Conservation (phyloP, 2,329 filamentous ascomycete genomes). For the Fusarium graminum region DNA sequence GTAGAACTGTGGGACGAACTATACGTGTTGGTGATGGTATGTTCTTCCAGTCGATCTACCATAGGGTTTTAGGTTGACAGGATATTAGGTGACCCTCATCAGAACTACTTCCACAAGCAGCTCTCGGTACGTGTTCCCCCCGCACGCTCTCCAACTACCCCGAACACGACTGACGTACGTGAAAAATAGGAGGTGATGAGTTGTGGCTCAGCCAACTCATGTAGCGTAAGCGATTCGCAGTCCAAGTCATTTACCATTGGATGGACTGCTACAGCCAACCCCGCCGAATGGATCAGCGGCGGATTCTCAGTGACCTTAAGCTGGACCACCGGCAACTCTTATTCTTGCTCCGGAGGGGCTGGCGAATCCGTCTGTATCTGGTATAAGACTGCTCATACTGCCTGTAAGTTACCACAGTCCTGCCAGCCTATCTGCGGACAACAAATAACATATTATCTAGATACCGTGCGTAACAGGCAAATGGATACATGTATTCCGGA, state of each 20-base stretch:
- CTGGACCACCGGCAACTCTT: slow-evolving; percentile 9
- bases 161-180: neutral
- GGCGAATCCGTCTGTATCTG: slow-evolving; percentile 8
- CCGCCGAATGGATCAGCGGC: slow-evolving; percentile 2
- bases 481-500: no score
- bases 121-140: neutral
- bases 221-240: slow-evolving; percentile 1
- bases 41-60: neutral
- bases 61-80: neutral
- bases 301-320: slow-evolving; percentile 8
- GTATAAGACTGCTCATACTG: slow-evolving; percentile 8
- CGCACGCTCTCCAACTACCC: neutral
- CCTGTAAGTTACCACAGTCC: neutral
- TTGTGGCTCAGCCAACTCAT: neutral
- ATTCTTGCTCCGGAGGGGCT: neutral
- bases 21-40: slow-evolving; percentile 1
- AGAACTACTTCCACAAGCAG: slow-evolving; percentile 17
- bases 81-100: neutral
- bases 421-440: neutral
- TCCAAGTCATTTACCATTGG: slow-evolving; percentile 2
- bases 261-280: neutral
- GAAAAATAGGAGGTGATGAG: slow-evolving; percentile 1
- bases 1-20: neutral
- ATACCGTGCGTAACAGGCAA: slow-evolving; percentile 2
- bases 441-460: neutral